These are phyloP conservation scores for Arthrobotrys sphaeroides DNA, from an alignment of 2,329 filamentous ascomycete species.

Conservation along the genomic window DNA sequence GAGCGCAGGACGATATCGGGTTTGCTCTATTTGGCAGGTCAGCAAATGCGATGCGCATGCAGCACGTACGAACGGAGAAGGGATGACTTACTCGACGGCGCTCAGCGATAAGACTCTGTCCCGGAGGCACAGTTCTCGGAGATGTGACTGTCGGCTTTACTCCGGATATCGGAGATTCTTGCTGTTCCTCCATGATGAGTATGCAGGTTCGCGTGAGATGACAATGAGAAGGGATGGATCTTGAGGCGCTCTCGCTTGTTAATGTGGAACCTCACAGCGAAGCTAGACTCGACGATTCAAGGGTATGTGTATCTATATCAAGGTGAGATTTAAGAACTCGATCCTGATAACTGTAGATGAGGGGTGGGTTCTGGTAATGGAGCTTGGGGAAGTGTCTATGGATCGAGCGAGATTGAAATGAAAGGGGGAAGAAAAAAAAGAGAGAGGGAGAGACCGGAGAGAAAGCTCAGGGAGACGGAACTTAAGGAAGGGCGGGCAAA, in stretches of 20 bases:
- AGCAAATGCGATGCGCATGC: not conserved
- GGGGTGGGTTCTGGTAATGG: too few species aligned
- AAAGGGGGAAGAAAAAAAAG: not conserved
- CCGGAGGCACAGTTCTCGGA: slow-evolving; percentile 15
- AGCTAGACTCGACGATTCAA: not conserved
- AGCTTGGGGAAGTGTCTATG: not conserved
- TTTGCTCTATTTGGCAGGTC: slow-evolving; percentile 40
- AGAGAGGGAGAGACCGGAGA: not conserved
- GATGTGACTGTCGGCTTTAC: slow-evolving; percentile 44
- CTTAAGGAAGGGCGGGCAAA: not conserved
- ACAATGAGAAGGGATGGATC: not conserved
- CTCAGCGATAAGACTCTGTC: slow-evolving; percentile 52
- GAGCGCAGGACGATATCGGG: slow-evolving; percentile 51
- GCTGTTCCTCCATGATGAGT: slow-evolving; percentile 46
- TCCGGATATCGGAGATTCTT: slow-evolving; percentile 46
- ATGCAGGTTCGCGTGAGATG: not conserved
- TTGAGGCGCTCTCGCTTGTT: not conserved
- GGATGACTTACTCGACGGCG: slow-evolving; percentile 28
- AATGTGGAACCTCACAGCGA: not conserved
- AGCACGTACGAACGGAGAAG: not conserved
- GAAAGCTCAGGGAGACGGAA: not conserved
- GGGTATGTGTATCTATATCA: not conserved
- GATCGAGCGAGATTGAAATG: not conserved
- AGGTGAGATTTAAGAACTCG: not conserved
- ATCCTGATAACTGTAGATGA: not conserved